Conservation (phyloP, 2,329 filamentous ascomycete genomes). For the Fusarium albosuccineum region DNA sequence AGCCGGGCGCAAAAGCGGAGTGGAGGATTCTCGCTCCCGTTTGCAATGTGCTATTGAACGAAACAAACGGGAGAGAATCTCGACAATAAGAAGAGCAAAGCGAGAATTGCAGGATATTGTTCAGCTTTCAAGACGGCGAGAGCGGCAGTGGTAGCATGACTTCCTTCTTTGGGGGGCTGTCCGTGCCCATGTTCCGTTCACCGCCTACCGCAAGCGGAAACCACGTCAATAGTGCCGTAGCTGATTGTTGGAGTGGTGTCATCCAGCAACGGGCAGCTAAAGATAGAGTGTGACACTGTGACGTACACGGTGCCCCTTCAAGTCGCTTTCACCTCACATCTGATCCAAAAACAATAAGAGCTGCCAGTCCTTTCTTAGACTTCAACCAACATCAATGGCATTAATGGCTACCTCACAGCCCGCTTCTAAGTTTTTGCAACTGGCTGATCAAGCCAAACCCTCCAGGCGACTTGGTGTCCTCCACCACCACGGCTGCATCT, state of each 20-base stretch:
- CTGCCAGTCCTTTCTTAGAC: too few relatives aligned
- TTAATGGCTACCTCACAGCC: conserved; percentile 53
- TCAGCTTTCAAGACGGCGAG: conserved; percentile 23
- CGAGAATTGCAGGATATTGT: conserved; percentile 13
- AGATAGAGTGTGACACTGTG: conserved; percentile 16
- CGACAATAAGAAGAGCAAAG: background rate
- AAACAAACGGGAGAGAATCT: background rate
- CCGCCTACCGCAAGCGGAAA: conserved; percentile 42
- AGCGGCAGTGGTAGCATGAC: conserved; percentile 36
- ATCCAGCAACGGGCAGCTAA: conserved; percentile 14
- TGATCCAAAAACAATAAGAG: too few relatives aligned
- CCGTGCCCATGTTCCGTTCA: conserved; percentile 29
- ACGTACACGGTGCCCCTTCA: conserved; percentile 1
- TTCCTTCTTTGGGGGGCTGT: conserved; percentile 17
- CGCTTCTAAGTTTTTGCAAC: conserved; percentile 70
- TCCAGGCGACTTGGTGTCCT: conserved; percentile 60
- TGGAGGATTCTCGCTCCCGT: background rate
- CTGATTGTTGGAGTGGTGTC: conserved; percentile 14
- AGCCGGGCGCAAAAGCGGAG: too few relatives aligned
- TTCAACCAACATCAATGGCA: too few relatives aligned
- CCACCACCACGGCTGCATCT: conserved; percentile 48
- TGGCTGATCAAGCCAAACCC: conserved; percentile 74
- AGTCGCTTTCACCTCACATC: background rate
- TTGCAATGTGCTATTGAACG: background rate
- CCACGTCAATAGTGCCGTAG: conserved; percentile 30